These are phyloP conservation scores for Exophiala spinifera DNA, from an alignment of 2,329 filamentous ascomycete species.

Conservation along the genomic window DNA sequence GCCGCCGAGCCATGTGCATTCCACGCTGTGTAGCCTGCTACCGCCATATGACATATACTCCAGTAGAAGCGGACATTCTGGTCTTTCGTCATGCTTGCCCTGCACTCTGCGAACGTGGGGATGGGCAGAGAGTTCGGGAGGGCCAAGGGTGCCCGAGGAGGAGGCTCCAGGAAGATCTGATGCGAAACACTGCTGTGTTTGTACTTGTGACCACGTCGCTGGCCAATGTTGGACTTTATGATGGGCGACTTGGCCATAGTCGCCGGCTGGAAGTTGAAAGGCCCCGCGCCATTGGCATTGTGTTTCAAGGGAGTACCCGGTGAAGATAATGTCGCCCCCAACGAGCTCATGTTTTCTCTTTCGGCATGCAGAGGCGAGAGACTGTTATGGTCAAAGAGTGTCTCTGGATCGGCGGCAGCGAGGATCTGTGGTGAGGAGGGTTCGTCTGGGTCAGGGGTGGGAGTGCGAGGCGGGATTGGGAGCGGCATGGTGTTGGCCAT, in stretches of 20 bases:
- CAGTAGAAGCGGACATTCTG: slow-evolving; percentile 81
- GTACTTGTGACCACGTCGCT: slow-evolving; percentile 93
- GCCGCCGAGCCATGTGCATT: slow-evolving; percentile 81
- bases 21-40: slow-evolving; percentile 83
- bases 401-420: slow-evolving; percentile 27
- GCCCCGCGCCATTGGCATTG: slow-evolving; percentile 36
- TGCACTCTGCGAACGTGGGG: slow-evolving; percentile 82
- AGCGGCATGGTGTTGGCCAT: slow-evolving; percentile 46
- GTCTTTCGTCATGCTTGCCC: slow-evolving; percentile 82
- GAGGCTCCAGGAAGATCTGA: slow-evolving; percentile 93
- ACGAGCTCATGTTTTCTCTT: slow-evolving; percentile 12
- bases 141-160: slow-evolving; percentile 77
- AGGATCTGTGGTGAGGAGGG: slow-evolving; percentile 18
- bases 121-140: slow-evolving; percentile 89
- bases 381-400: slow-evolving; percentile 42
- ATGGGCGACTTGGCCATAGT: slow-evolving; percentile 70
- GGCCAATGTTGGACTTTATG: slow-evolving; percentile 79
- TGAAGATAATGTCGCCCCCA: slow-evolving; percentile 7
- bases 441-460: slow-evolving; percentile 60
- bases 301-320: slow-evolving; percentile 16
- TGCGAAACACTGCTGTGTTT: slow-evolving; percentile 96
- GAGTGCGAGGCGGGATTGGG: slow-evolving; percentile 60
- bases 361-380: slow-evolving; percentile 43
- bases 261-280: slow-evolving; percentile 93
- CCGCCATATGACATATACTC: slow-evolving; percentile 82